Conservation (phyloP, 441 rosid species). For the Corymbia citriodora region DNA sequence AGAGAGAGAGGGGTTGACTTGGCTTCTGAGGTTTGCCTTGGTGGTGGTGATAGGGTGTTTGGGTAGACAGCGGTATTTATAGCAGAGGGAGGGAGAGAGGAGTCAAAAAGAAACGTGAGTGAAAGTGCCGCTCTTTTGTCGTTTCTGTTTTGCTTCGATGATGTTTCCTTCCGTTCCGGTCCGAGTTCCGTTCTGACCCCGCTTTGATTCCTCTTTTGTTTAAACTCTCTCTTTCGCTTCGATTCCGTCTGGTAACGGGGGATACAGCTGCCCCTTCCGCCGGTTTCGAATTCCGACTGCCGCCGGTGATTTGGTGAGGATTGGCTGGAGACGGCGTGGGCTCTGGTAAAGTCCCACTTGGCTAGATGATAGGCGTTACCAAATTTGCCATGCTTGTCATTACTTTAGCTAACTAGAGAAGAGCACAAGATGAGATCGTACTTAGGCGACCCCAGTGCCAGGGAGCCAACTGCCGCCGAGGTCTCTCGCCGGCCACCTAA, state of each 20-base stretch:
- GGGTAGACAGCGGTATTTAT: background rate
- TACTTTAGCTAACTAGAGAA: rapidly evolving
- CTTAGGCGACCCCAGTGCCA: background rate
- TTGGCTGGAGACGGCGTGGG: background rate
- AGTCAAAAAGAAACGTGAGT: background rate
- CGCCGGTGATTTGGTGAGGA: background rate
- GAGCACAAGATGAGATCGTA: background rate
- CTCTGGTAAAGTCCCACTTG: background rate
- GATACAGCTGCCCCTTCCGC: background rate
- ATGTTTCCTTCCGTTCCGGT: background rate
- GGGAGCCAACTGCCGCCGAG: background rate
- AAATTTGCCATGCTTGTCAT: background rate
- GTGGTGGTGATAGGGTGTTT: background rate
- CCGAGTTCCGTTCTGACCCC: background rate
- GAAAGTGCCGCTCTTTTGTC: background rate
- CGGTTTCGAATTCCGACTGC: background rate
- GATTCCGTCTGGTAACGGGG: background rate
- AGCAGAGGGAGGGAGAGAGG: background rate
- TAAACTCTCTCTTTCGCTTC: background rate
- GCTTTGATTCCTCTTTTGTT: background rate
- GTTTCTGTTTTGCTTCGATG: background rate
- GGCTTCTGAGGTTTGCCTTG: background rate
- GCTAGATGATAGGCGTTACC: background rate
- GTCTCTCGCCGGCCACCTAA: background rate
- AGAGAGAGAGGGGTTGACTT: background rate